Evolutionary conservation across 1,284 basidiomycete genomes (phyloP).

Genomic region (Meira miltonrushii): DNA sequence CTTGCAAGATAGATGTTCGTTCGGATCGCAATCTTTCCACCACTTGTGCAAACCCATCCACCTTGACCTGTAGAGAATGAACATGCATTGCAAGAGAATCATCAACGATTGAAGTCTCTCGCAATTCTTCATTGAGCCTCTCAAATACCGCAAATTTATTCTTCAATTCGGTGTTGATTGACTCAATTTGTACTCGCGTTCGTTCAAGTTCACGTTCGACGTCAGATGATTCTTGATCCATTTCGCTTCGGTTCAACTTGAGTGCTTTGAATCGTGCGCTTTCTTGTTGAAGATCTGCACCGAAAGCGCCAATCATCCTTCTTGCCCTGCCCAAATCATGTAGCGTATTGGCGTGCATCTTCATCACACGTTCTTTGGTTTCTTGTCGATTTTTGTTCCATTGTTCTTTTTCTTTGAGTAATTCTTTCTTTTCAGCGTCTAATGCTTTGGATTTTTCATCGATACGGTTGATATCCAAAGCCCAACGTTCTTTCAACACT

Average conservation of each 20-base stretch:
- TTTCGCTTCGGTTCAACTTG: not conserved
- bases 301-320: constrained; percentile 7
- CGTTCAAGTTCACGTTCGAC: constrained; percentile 9
- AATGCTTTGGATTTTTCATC: constrained; percentile 12
- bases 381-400: constrained; percentile 9
- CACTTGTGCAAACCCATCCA: constrained; percentile 22
- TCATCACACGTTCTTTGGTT: constrained; percentile 2
- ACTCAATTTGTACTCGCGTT: constrained; percentile 4
- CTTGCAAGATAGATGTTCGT: constrained; percentile 22
- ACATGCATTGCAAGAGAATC: constrained; percentile 12
- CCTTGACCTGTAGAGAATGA: constrained; percentile 24
- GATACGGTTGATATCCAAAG: constrained; percentile 23
- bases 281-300: constrained; percentile 9
- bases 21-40: constrained; percentile 27
- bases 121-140: constrained; percentile 27
- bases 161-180: constrained; percentile 7
- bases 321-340: constrained; percentile 8
- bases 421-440: constrained; percentile 6
- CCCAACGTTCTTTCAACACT: constrained; percentile 30
- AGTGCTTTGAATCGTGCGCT: constrained; percentile 4
- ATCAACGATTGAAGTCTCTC: constrained; percentile 16
- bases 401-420: not conserved
- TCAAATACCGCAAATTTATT: constrained; percentile 18
- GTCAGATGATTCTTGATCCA: not conserved
- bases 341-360: constrained; percentile 9